Evolutionary conservation across 2,329 filamentous ascomycete species (phyloP), one percentile per base, ranked within the genome.

Genomic region (Arthrobotrys conoides): DNA sequence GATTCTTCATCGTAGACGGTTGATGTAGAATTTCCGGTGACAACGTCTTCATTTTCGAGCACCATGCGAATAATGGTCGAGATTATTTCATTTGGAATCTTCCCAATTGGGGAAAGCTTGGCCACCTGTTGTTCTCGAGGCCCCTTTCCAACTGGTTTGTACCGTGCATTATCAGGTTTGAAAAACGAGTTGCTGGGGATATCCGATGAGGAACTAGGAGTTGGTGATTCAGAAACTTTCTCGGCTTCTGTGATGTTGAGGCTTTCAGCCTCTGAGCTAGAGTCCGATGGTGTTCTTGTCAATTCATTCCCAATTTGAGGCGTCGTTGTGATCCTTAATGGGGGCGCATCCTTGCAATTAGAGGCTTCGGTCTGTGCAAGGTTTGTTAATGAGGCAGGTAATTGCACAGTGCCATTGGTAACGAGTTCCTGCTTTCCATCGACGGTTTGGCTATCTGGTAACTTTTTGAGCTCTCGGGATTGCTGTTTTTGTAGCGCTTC

Each of bases 91-190:
- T 68, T 71, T 8, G 73, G 73, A 6, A 77, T 14, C 5, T 53
- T 77, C 0, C 14, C 6, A n/a, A 77, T 71, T 5, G 72, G 27
- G 0, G 72, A 22, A 12, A 20, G 14, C 2, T 24, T n/a, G n/a
- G 8, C 51, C 8, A 33, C 5, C 1, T 22, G 24, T 5, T 10
- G 9, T 3, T 24, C 41, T n/a, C n/a, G n/a, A 14, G 22, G 5
- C 9, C 51, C 53, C 24, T 20, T 51, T 41, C 57, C 41, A 33
- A 76, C 41, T 49, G 66, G 72, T 30, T 64, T 49, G 24, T 76
- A 76, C 22, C 66, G 57, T 44, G 72, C 72, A 41, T 66, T 71
- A 20, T 76, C 72, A 5, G 72, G 72, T 33, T 49, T 66, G 41
- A 76, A 76, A 20, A 20, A 27, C 16, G 24, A 48, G 12, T 49